Percentiles rank a stretch among this genome's conserved stretches.
phyloP scores from a whole-genome alignment of 306 rosid genomes.

The Malus fusca region DNA sequence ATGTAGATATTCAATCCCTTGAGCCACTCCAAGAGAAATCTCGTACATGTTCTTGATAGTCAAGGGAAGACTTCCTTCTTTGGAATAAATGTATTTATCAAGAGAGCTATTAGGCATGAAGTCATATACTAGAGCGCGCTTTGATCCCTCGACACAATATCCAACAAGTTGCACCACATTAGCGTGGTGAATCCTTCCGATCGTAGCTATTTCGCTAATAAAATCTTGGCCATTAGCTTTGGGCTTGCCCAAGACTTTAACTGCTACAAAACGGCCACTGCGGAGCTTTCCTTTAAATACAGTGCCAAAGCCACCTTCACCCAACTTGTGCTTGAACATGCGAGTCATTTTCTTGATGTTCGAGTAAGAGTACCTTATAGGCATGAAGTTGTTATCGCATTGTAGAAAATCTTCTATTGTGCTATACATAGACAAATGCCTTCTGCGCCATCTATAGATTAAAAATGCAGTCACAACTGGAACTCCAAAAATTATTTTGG shows the following conservation, averaged over 20 bases:
- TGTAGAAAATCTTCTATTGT: background rate
- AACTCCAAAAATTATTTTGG: background rate
- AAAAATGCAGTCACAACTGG: background rate
- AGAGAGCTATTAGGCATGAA: background rate
- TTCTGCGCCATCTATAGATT: background rate
- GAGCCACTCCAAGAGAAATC: background rate
- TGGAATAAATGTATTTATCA: background rate
- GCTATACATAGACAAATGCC: background rate
- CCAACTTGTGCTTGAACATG: background rate
- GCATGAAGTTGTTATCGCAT: background rate
- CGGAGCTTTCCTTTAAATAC: background rate
- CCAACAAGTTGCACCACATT: background rate
- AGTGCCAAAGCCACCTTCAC: background rate
- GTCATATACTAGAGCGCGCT: background rate
- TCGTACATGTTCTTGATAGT: background rate
- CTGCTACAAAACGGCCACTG: background rate
- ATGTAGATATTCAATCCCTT: background rate
- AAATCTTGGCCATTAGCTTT: background rate
- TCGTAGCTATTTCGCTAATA: background rate
- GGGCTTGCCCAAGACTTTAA: background rate
- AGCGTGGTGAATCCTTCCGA: background rate
- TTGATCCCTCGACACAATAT: slow-evolving; percentile 10
- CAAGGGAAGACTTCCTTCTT: background rate
- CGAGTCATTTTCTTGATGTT: background rate
- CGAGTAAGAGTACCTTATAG: background rate